Evolutionary conservation across 352 stramenopile genomes (phyloP), one percentile per base, ranked within the genome.

Genomic region (Pythium volutum): DNA sequence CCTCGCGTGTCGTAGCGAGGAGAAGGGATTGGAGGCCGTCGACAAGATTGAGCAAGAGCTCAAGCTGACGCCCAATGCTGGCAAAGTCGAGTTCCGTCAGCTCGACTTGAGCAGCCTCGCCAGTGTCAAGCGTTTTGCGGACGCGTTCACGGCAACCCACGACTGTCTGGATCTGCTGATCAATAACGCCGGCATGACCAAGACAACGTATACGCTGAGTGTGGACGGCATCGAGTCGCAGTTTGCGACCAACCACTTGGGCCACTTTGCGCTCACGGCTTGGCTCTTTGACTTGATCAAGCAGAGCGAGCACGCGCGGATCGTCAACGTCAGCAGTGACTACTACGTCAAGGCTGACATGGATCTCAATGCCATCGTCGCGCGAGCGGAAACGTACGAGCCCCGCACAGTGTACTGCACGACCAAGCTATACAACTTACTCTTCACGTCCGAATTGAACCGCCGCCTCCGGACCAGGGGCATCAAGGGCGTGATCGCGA

Each of bases 361-460:
- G n/a, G n/a, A n/a, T n/a, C n/a, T n/a, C n/a, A n/a, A n/a, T n/a
- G n/a, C n/a, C 12, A 48, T 48, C 41, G 6, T 48, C n/a, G 6
- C n/a, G 2, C 41, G 3, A 6, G 8, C 2, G 7, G 20, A 48
- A 8, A 11, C 10, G 20, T 26, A 26, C 41, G 22, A 5, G n/a
- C 20, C n/a, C 10, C 9, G 26, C 20, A 12, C 1, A 14, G 43
- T 54, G 10, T 84, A 87, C 55, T 26, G 52, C 9, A 74, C 73
- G 46, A 74, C 73, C 14, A 87, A 84, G 54, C 25, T 84, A 8
- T 73, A 82, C n/a, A n/a, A n/a, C 58, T 51, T 79, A 29, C 54
- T 84, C 2, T 84, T 82, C 57, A 77, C 75, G 16, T 18, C 59
- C 0, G 77, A 87, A 43, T 66, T 87, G 4, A 59, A 77, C 14